Conservation (phyloP, 768 basidiomycete genomes). For the Rhodotorula sphaerocarpa region DNA sequence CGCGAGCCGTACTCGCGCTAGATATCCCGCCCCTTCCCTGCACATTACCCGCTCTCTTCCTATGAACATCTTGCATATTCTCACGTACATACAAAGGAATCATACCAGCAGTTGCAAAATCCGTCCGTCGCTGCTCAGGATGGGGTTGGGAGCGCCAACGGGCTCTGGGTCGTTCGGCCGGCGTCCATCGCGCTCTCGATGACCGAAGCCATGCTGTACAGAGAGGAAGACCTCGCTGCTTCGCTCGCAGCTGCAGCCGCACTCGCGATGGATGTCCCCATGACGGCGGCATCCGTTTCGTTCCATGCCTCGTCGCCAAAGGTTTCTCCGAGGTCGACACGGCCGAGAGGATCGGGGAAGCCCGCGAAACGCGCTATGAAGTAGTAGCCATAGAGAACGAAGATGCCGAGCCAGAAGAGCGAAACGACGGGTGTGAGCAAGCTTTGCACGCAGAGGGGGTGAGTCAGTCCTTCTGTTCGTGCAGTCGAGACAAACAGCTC, state of each 20-base stretch:
- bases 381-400: constrained; percentile 18
- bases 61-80: too few relatives aligned
- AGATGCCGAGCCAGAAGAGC: constrained; percentile 5
- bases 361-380: constrained; percentile 8
- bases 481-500: too few relatives aligned
- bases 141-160: too few relatives aligned
- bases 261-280: too few relatives aligned
- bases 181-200: too few relatives aligned
- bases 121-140: too few relatives aligned
- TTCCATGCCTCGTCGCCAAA: constrained; percentile 6
- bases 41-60: neutral
- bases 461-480: too few relatives aligned
- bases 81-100: too few relatives aligned
- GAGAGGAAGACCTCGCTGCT: too few relatives aligned
- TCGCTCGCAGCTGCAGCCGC: too few relatives aligned
- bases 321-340: constrained; percentile 3
- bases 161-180: neutral
- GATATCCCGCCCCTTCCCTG: neutral
- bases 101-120: too few relatives aligned
- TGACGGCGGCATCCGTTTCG: constrained; percentile 1
- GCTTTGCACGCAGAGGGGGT: neutral
- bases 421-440: neutral
- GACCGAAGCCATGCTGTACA: too few relatives aligned
- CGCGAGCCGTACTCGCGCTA: constrained; percentile 10
- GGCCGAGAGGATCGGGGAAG: constrained; percentile 7